These are phyloP conservation scores for Microcera coccophila DNA, from an alignment of 2,329 filamentous ascomycete genomes.

Conservation along the genomic window DNA sequence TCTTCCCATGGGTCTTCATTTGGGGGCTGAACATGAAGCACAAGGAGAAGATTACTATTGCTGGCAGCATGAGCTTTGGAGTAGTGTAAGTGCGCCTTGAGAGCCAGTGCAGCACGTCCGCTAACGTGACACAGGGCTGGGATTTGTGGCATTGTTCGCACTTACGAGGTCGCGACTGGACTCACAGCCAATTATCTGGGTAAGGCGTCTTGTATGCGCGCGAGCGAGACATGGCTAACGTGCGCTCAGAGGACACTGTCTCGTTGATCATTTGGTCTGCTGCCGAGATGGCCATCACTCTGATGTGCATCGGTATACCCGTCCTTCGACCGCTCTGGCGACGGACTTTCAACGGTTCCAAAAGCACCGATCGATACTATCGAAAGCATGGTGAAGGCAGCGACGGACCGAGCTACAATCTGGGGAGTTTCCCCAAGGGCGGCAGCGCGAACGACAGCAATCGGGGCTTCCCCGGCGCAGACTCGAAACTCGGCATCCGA, in stretches of 20 bases:
- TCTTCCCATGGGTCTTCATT: constrained; percentile 41
- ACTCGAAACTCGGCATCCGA: constrained; percentile 10
- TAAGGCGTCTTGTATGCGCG: background rate
- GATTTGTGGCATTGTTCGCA: constrained; percentile 13
- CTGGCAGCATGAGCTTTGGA: constrained; percentile 39
- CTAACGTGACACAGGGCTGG: constrained; percentile 9
- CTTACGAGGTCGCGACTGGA: constrained; percentile 11
- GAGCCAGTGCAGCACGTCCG: background rate
- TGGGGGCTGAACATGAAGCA: constrained; percentile 42
- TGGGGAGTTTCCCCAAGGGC: constrained; percentile 1
- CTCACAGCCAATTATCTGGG: constrained; percentile 15
- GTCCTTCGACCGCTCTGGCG: constrained; percentile 36
- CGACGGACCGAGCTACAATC: constrained; percentile 16
- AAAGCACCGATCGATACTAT: constrained; percentile 13
- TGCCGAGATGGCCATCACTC: constrained; percentile 35
- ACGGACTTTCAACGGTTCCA: constrained; percentile 13
- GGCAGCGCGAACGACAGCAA: background rate
- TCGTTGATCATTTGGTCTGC: constrained; percentile 35
- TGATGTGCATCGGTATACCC: constrained; percentile 39
- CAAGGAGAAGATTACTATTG: constrained; percentile 40
- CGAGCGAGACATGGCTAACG: background rate
- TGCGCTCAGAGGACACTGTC: constrained; percentile 31
- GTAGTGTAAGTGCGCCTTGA: constrained; percentile 31
- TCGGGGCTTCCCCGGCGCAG: constrained; percentile 9
- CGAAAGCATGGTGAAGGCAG: constrained; percentile 12